A percentile compares a stretch with the other conserved stretches of the same genome.
Evolutionary conservation across 2,329 filamentous ascomycete species (phyloP).

Genomic region (Phaeoacremonium minimum): DNA sequence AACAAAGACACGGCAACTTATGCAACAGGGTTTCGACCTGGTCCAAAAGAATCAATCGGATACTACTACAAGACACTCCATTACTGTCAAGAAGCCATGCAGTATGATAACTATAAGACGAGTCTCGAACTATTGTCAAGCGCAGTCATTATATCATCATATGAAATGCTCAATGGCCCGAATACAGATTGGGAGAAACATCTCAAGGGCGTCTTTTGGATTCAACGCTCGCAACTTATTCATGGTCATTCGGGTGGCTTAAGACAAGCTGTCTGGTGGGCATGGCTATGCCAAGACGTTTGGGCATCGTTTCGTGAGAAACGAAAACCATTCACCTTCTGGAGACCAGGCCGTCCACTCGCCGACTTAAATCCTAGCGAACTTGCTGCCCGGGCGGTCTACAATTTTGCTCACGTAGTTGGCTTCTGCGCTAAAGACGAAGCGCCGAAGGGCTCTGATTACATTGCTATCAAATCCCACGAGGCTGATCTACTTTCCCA

Average conservation of each 20-base stretch:
- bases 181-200: slow-evolving; percentile 55
- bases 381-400: slow-evolving; percentile 42
- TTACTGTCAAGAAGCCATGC: slow-evolving; percentile 56
- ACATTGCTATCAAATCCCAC: too few species aligned
- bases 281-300: slow-evolving; percentile 61
- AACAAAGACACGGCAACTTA: slow-evolving; percentile 32
- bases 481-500: too few species aligned
- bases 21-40: slow-evolving; percentile 1
- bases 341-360: slow-evolving; percentile 42
- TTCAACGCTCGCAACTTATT: slow-evolving; percentile 57
- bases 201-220: slow-evolving; percentile 62
- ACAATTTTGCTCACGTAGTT: slow-evolving; percentile 34
- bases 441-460: slow-evolving; percentile 3
- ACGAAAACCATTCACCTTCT: slow-evolving; percentile 52
- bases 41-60: slow-evolving; percentile 31
- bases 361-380: slow-evolving; percentile 40
- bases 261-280: slow-evolving; percentile 59
- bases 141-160: slow-evolving; percentile 55
- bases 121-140: slow-evolving; percentile 56
- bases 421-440: slow-evolving; percentile 4
- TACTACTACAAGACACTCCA: slow-evolving; percentile 62
- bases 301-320: slow-evolving; percentile 61
- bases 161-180: slow-evolving; percentile 61
- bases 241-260: slow-evolving; percentile 54
- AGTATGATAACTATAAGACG: slow-evolving; percentile 51